Evolutionary conservation across 1,284 basidiomycete genomes (phyloP).

Genomic region (Puccinia triticina): DNA sequence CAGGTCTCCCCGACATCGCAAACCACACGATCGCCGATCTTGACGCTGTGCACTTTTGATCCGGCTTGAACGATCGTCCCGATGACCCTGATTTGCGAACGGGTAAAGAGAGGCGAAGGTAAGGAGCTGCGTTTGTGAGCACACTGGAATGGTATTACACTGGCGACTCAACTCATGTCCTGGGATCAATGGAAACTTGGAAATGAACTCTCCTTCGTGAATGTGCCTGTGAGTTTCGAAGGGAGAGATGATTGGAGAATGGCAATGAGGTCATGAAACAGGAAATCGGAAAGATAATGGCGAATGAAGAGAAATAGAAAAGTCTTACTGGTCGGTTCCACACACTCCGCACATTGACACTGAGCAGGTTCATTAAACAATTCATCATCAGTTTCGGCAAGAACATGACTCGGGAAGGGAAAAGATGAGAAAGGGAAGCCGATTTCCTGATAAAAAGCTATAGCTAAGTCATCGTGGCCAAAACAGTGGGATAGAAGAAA

Average conservation of each 20-base stretch:
- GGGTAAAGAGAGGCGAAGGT: background rate
- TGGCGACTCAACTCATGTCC: slow-evolving; percentile 68
- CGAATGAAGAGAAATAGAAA: background rate
- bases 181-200: slow-evolving; percentile 73
- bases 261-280: background rate
- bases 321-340: slow-evolving; percentile 45
- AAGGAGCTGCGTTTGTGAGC: background rate
- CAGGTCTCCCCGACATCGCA: slow-evolving; percentile 69
- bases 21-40: slow-evolving; percentile 75
- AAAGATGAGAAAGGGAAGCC: too few species aligned
- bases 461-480: too few species aligned
- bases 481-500: too few species aligned
- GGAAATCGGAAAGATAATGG: background rate
- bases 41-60: slow-evolving; percentile 71
- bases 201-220: slow-evolving; percentile 76
- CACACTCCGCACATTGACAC: slow-evolving; percentile 48
- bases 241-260: background rate
- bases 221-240: slow-evolving; percentile 66
- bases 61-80: slow-evolving; percentile 72
- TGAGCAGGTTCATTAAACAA: background rate
- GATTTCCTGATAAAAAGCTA: too few species aligned
- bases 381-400: background rate
- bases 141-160: background rate
- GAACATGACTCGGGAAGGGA: background rate
- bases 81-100: slow-evolving; percentile 62